A percentile compares a stretch with the other conserved stretches of the same genome.
Conservation (phyloP, 345 rosid genomes). For the Carallia pectinifolia region DNA sequence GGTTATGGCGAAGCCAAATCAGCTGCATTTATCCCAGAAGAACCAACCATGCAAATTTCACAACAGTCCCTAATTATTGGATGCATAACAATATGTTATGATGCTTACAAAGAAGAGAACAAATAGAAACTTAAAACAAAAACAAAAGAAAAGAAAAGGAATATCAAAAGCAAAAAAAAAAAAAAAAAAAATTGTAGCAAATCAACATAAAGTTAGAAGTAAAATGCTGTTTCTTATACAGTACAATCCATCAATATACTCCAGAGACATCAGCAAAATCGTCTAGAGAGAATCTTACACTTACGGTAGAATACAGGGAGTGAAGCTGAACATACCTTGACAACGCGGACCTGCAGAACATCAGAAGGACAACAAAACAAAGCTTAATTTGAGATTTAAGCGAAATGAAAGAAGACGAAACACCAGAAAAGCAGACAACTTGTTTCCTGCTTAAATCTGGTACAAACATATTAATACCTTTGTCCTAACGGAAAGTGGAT, state of each 20-base stretch:
- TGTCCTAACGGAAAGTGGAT: slow-evolving; percentile 90
- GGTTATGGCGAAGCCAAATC: neutral
- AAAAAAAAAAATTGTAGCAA: no score
- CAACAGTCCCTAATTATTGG: no score
- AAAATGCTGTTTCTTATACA: neutral
- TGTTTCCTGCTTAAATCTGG: no score
- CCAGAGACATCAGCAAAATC: slow-evolving; percentile 2
- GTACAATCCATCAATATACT: neutral
- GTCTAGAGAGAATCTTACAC: slow-evolving; percentile 16
- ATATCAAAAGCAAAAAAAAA: no score
- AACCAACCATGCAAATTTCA: neutral
- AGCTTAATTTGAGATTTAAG: neutral
- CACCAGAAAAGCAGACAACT: no score
- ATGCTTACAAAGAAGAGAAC: no score
- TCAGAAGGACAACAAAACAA: neutral
- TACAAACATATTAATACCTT: slow-evolving; percentile 46
- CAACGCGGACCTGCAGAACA: slow-evolving; percentile 77
- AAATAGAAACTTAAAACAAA: no score
- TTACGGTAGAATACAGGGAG: slow-evolving; percentile 26
- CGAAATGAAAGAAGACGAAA: neutral
- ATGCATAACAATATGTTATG: no score
- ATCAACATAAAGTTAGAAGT: neutral
- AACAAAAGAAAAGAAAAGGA: no score
- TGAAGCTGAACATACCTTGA: slow-evolving; percentile 65
- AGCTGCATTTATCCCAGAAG: neutral